Base-by-base conservation (phyloP, 345 rosid genomes). In the Melastoma malabathricum region DNA sequence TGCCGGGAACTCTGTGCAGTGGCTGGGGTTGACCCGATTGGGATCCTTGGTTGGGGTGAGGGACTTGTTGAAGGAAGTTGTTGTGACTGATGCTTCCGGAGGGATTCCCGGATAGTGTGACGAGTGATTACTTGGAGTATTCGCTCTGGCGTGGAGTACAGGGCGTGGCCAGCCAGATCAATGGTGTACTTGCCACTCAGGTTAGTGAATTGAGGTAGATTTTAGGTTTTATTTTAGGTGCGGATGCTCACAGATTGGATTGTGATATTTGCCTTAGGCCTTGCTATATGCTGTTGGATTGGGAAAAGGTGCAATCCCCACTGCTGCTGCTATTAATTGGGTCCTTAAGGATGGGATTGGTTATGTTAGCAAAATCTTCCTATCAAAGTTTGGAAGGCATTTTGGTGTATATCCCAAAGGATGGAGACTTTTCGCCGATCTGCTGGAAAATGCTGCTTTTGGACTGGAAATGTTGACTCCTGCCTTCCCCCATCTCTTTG, bases 271-370 rank as follows among this genome's bases (percentile, higher is more conserved):
- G 10, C 64, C 34, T 4, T 65, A 89, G 98, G 84, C 96, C 48
- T 79, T 87, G 84, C 95, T 87, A 47, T 92, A 84, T 77, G 96
- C 96, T 59, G 82, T 87, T 69, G 98, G 96, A 43, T 74, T 87
- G 73, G 96, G 98, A 48, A 92, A 84, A 68, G 96, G 98, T 63
- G 93, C 95, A 17, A 92, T 92, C 52, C 98, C 98, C 41, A 79
- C 81, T 1, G 98, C 95, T 15, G 98, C 96, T 70, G 95, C 96
- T 38, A 78, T 92, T 48, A 87, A 92, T 61, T 92, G 96, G 98
- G 96, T 84, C 44, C 87, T 92, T 18, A 92, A 84, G 74, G 96
- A 92, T 77, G 95, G 96, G 47, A 84, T 92, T 60, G 96, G 96
- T 43, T 87, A 92, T 70, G 72, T 92, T 50, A 92, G 96, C 67